A percentile compares a stretch with the other conserved stretches of the same genome.
phyloP scores from a whole-genome alignment of 345 rosid species.

The Capsella bursapastoris region DNA sequence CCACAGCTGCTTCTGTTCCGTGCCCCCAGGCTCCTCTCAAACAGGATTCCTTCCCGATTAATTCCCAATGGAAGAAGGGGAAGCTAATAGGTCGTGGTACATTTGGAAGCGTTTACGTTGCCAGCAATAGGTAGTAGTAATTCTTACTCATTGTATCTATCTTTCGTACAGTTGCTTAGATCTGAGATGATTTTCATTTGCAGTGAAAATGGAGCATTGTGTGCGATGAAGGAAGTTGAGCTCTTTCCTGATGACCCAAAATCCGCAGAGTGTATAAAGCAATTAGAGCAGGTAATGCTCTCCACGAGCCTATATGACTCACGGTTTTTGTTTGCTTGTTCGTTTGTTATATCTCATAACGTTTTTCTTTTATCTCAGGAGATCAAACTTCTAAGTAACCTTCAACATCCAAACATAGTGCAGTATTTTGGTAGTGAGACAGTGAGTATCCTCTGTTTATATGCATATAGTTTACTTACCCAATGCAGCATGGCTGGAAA shows the following conservation, averaged over 20 bases:
- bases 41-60: conserved; percentile 56
- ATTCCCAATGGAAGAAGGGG: conserved; percentile 86
- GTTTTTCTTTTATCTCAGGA: conserved; percentile 57
- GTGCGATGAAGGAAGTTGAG: conserved; percentile 99
- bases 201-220: conserved; percentile 95
- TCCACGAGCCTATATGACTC: not conserved
- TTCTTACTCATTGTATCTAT: conserved; percentile 9
- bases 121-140: conserved; percentile 81
- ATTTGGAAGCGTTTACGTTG: conserved; percentile 94
- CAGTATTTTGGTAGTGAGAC: conserved; percentile 98
- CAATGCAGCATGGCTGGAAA: not conserved
- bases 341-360: conserved; percentile 4
- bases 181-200: conserved; percentile 36
- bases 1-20: conserved; percentile 46
- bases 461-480: conserved; percentile 8
- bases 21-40: conserved; percentile 50
- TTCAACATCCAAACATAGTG: conserved; percentile 95
- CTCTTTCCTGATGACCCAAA: conserved; percentile 91
- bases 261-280: conserved; percentile 81
- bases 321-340: conserved; percentile 10
- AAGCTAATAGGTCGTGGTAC: conserved; percentile 99
- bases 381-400: conserved; percentile 86
- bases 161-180: conserved; percentile 1
- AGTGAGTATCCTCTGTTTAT: conserved; percentile 59
- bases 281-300: conserved; percentile 75